These are phyloP conservation scores for Clitopilus hobsonii DNA, from an alignment of 768 basidiomycete genomes.

Conservation along the genomic window DNA sequence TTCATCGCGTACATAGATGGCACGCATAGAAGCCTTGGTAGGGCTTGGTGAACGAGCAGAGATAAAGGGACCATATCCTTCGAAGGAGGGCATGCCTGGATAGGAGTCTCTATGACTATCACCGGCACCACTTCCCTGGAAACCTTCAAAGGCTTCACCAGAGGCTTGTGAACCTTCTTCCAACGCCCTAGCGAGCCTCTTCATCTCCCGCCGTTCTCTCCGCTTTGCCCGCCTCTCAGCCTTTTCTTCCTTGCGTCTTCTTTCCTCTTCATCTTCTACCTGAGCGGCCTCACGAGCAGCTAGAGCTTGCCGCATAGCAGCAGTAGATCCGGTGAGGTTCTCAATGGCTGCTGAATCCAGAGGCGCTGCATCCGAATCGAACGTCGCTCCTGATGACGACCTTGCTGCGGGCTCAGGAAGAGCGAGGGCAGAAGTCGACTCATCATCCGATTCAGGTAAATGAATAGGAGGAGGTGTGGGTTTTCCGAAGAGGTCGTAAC, in stretches of 20 bases:
- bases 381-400: constrained; percentile 29
- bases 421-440: constrained; percentile 3
- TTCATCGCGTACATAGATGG: constrained; percentile 55
- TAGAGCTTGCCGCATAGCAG: constrained; percentile 29
- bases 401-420: constrained; percentile 7
- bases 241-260: constrained; percentile 38
- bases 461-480: constrained; percentile 41
- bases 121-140: constrained; percentile 39
- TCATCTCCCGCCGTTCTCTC: constrained; percentile 12
- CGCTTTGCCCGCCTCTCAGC: constrained; percentile 42
- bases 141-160: constrained; percentile 56
- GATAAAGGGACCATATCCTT: constrained; percentile 15
- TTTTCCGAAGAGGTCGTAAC: constrained; percentile 64
- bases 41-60: not conserved
- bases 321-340: constrained; percentile 33
- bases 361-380: constrained; percentile 70
- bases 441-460: constrained; percentile 52
- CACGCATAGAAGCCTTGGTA: constrained; percentile 28
- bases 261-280: constrained; percentile 26
- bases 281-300: constrained; percentile 28
- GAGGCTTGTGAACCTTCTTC: constrained; percentile 22
- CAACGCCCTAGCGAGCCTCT: constrained; percentile 31
- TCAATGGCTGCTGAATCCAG: constrained; percentile 56
- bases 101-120: constrained; percentile 5
- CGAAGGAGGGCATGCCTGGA: constrained; percentile 6